Conservation (phyloP, 176 grass and related monocot species). For the Leersia perrieri region DNA sequence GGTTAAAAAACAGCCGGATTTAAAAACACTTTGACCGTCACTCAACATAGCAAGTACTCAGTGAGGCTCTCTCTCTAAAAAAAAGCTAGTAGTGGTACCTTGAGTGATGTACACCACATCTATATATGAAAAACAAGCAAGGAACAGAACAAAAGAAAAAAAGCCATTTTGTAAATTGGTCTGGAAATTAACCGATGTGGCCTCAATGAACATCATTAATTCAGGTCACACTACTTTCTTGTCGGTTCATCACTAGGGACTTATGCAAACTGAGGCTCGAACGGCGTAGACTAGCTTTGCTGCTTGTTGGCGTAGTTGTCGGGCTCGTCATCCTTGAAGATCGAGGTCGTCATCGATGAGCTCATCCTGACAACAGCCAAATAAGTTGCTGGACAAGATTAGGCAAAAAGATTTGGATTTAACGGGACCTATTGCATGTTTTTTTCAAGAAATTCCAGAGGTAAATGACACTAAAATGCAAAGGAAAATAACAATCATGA, state of each 20-base stretch:
- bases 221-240: neutral
- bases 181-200: slow-evolving; percentile 9
- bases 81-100: neutral
- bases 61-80: no score
- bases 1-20: no score
- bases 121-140: neutral
- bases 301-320: slow-evolving; percentile 33
- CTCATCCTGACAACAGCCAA: slow-evolving; percentile 27
- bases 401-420: neutral
- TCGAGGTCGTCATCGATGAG: neutral
- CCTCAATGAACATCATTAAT: neutral
- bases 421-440: neutral
- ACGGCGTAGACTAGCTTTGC: neutral
- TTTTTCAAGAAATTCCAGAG: neutral
- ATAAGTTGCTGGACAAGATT: neutral
- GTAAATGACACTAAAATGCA: neutral
- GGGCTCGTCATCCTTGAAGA: slow-evolving; percentile 31
- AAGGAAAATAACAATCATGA: neutral
- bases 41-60: no score
- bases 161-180: neutral
- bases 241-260: neutral
- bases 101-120: neutral
- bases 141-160: no score
- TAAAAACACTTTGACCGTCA: no score
- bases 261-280: neutral